A percentile compares a stretch with the other conserved stretches of the same genome.
These are phyloP conservation scores for Nothophaeocryptopus gaeumannii DNA, from an alignment of 2,329 filamentous ascomycete species.

Conservation along the genomic window DNA sequence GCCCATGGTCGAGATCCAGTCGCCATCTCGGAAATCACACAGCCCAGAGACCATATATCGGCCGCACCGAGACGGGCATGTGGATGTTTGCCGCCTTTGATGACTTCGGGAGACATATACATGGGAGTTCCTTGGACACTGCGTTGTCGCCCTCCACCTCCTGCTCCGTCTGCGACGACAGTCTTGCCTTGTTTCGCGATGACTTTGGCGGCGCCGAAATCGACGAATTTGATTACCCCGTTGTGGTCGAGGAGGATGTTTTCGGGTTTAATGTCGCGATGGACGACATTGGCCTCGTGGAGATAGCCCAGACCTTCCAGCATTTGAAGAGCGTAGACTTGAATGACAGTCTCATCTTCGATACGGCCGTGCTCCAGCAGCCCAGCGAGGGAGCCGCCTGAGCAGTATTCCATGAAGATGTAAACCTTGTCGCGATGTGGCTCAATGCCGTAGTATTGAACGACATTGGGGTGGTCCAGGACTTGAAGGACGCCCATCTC, in stretches of 20 bases:
- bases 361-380: slow-evolving; percentile 93
- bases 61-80: slow-evolving; percentile 76
- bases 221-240: slow-evolving; percentile 97
- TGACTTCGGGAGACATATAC: slow-evolving; percentile 99
- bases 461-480: slow-evolving; percentile 94
- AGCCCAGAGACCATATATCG: slow-evolving; percentile 94
- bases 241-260: slow-evolving; percentile 96
- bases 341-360: slow-evolving; percentile 95
- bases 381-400: slow-evolving; percentile 84
- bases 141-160: slow-evolving; percentile 50
- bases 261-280: slow-evolving; percentile 97
- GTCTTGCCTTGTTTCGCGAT: slow-evolving; percentile 93
- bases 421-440: slow-evolving; percentile 99
- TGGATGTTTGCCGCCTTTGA: slow-evolving; percentile 79
- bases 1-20: slow-evolving; percentile 94
- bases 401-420: slow-evolving; percentile 99
- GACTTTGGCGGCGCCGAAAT: slow-evolving; percentile 95
- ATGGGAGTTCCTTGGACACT: slow-evolving; percentile 98
- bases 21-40: slow-evolving; percentile 96
- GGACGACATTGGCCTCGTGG: slow-evolving; percentile 85
- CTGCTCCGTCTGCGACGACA: slow-evolving; percentile 56
- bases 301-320: slow-evolving; percentile 91
- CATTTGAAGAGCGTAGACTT: slow-evolving; percentile 92
- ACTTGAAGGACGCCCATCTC: slow-evolving; percentile 97
- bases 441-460: slow-evolving; percentile 96